Evolutionary conservation across 2,329 filamentous ascomycete genomes (phyloP), one percentile per base, ranked within the genome.

Genomic region (Mariannaea sp.): DNA sequence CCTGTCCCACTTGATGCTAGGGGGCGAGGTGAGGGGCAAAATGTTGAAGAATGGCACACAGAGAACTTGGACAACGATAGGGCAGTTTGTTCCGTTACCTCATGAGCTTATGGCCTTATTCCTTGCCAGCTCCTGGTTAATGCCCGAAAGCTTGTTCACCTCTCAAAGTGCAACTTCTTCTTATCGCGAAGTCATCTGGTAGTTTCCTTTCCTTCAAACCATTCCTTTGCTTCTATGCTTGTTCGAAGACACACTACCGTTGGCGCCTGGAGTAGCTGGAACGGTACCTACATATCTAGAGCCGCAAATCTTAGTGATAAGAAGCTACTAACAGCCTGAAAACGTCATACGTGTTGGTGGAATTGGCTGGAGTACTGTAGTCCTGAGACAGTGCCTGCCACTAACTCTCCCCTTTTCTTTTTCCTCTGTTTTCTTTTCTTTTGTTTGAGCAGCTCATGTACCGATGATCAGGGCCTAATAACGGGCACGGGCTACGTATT

Each of bases 21-120:
- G 29, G 43, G 39, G 42, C 44, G 49, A 47, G n/a, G n/a, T n/a
- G n/a, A n/a, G n/a, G n/a, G n/a, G n/a, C n/a, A 53, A 46, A 50
- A 16, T 35, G 30, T 38, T 38, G 56, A 45, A 44, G 50, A 56
- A 27, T 39, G 35, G 33, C 46, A 46, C 52, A 57, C 54, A 45
- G 40, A 56, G 41, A 40, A 43, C 39, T 39, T 24, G 33, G 35
- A 45, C 41, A 39, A n/a, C 61, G 55, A 62, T 65, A 65, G 62
- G 62, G 51, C 61, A 54, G 54, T 55, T 48, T 46, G 47, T 64
- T 62, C 52, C 27, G 50, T 52, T 35, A 55, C 38, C 49, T 59
- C 39, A 56, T 47, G 49, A 54, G 52, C 57, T 53, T 53, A 32
- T 45, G 42, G 59, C 36, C 47, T 56, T 55, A 54, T 55, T 64